Evolutionary conservation across 306 rosid species (phyloP).

Genomic region (Bauhinia variegata): DNA sequence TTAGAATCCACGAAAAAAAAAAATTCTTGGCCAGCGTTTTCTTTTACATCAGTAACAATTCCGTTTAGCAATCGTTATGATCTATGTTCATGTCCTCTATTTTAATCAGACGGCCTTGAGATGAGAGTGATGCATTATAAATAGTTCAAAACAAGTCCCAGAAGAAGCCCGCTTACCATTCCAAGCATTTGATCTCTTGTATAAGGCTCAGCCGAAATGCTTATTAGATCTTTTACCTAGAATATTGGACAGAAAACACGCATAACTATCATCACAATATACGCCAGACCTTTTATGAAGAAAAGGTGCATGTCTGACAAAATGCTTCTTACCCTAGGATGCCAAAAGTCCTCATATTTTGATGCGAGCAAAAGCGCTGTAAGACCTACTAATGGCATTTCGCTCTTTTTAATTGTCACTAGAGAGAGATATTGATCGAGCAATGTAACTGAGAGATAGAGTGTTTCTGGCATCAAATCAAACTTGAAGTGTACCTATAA

Average conservation of each 20-base stretch:
- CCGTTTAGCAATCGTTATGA: conserved; percentile 1
- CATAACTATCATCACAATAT: conserved; percentile 18
- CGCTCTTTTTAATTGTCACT: conserved; percentile 61
- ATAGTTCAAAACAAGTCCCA: background rate
- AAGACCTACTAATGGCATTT: conserved; percentile 90
- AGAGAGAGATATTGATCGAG: conserved; percentile 83
- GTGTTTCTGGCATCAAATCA: conserved; percentile 92
- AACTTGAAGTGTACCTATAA: conserved; percentile 82
- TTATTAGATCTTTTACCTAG: conserved; percentile 73
- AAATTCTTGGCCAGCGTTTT: background rate
- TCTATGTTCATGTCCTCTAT: background rate
- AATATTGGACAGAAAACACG: conserved; percentile 35
- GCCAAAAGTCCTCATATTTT: conserved; percentile 94
- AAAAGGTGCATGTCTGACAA: conserved; percentile 5
- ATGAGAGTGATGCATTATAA: background rate
- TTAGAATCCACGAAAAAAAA: background rate
- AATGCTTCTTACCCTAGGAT: conserved; percentile 67
- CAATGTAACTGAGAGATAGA: conserved; percentile 71
- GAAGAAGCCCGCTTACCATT: conserved; percentile 55
- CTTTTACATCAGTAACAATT: background rate
- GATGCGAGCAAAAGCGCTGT: conserved; percentile 90
- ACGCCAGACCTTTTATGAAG: conserved; percentile 9
- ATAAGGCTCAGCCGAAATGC: conserved; percentile 85
- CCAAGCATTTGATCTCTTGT: conserved; percentile 82
- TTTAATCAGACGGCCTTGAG: background rate